These are phyloP conservation scores for Heterobasidion parviporum DNA, from an alignment of 1,284 basidiomycete species.

Conservation along the genomic window DNA sequence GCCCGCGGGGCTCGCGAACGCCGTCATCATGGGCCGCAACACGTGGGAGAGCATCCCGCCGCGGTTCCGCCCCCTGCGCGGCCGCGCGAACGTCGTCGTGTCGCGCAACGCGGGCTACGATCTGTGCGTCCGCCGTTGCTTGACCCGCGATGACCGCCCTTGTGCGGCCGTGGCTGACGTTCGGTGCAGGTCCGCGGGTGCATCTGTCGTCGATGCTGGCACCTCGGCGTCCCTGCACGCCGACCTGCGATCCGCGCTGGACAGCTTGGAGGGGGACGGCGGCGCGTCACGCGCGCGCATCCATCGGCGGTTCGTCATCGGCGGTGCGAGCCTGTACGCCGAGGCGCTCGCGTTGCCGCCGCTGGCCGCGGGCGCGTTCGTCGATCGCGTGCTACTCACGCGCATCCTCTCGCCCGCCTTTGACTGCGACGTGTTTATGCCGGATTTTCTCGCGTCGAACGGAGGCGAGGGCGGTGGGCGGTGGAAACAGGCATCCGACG, in stretches of 20 bases:
- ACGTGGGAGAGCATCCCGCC: slow-evolving; percentile 98
- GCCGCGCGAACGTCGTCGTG: slow-evolving; percentile 78
- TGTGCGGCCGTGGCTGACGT: neutral
- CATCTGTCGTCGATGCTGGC: neutral
- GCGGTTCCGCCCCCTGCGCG: slow-evolving; percentile 78
- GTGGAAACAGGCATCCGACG: slow-evolving; percentile 58
- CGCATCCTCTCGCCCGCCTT: slow-evolving; percentile 72
- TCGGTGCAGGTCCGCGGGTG: neutral
- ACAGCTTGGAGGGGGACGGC: slow-evolving; percentile 5
- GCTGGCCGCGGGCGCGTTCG: slow-evolving; percentile 30
- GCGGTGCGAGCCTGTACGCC: slow-evolving; percentile 82
- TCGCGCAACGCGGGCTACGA: slow-evolving; percentile 57
- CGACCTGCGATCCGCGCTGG: slow-evolving; percentile 7
- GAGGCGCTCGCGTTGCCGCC: slow-evolving; percentile 46
- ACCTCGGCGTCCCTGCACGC: slow-evolving; percentile 2
- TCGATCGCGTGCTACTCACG: slow-evolving; percentile 83
- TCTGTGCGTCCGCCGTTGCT: slow-evolving; percentile 41
- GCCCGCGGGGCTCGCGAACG: slow-evolving; percentile 54
- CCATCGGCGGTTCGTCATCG: slow-evolving; percentile 75
- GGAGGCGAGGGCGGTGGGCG: slow-evolving; percentile 2
- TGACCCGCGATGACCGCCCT: neutral
- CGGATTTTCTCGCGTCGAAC: slow-evolving; percentile 44
- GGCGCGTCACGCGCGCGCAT: slow-evolving; percentile 14
- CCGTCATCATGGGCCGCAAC: slow-evolving; percentile 92
- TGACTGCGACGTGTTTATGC: slow-evolving; percentile 83